Percentiles rank a stretch among this genome's conserved stretches.
phyloP scores from a whole-genome alignment of 257 asterid species.

The Ocimum tenuiflorum region DNA sequence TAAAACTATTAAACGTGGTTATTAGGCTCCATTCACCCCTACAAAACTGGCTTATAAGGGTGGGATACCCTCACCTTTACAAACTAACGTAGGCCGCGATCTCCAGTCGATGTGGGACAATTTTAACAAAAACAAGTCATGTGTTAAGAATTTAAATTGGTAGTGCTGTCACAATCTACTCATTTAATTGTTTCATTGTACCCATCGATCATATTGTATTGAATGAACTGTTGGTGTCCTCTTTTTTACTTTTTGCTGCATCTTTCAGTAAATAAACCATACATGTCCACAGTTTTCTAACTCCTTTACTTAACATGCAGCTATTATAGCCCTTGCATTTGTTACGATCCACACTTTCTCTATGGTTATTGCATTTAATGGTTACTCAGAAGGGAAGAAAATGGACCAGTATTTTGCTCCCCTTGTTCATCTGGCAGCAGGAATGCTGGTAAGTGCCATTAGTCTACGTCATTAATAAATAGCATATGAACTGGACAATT shows the following conservation, averaged over 20 bases:
- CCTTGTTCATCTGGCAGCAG: slow-evolving; percentile 66
- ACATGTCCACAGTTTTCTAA: background rate
- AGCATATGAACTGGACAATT: background rate
- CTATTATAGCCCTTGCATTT: slow-evolving; percentile 84
- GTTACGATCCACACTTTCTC: slow-evolving; percentile 91
- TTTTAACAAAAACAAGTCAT: background rate
- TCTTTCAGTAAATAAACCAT: background rate
- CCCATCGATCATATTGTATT: background rate
- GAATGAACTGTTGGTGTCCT: background rate
- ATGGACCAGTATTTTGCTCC: slow-evolving; percentile 71
- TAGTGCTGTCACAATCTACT: background rate
- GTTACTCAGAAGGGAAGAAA: slow-evolving; percentile 68
- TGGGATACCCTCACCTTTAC: no score
- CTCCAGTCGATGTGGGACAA: no score
- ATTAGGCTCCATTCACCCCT: no score
- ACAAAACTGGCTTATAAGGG: no score
- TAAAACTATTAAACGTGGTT: no score
- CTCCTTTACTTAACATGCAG: slow-evolving; percentile 40
- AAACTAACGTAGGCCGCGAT: no score
- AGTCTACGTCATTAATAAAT: background rate
- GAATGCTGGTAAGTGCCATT: slow-evolving; percentile 59
- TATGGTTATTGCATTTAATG: slow-evolving; percentile 90
- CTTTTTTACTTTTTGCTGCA: background rate
- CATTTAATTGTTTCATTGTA: background rate
- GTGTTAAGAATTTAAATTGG: background rate